These are phyloP conservation scores for Dothistroma pini DNA, from an alignment of 2,329 filamentous ascomycete species.

Conservation along the genomic window DNA sequence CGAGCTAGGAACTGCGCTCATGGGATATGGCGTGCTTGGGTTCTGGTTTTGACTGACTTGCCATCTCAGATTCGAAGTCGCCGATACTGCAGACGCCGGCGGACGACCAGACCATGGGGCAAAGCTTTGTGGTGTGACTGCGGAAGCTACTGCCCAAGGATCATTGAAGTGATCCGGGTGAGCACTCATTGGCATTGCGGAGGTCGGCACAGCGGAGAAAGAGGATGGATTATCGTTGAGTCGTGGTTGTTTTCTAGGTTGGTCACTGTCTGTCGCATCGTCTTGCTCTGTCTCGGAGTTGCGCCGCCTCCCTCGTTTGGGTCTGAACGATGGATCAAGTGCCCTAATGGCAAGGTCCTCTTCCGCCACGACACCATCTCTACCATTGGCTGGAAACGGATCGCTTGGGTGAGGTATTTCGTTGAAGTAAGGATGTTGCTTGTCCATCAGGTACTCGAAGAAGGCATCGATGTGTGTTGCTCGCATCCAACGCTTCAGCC, in stretches of 20 bases:
- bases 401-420: slow-evolving; percentile 65
- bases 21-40: slow-evolving; percentile 60
- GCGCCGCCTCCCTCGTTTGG: slow-evolving; percentile 56
- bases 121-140: slow-evolving; percentile 37
- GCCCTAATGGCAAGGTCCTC: slow-evolving; percentile 86
- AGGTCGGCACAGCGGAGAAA: slow-evolving; percentile 46
- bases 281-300: slow-evolving; percentile 34
- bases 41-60: slow-evolving; percentile 27
- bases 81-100: slow-evolving; percentile 43
- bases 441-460: slow-evolving; percentile 81
- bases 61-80: slow-evolving; percentile 39
- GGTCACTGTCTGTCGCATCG: slow-evolving; percentile 16
- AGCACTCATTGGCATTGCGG: slow-evolving; percentile 50
- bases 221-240: slow-evolving; percentile 10
- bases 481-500: slow-evolving; percentile 93
- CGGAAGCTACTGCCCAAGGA: slow-evolving; percentile 45
- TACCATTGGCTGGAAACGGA: slow-evolving; percentile 60
- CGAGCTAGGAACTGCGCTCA: slow-evolving; percentile 69
- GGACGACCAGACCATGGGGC: slow-evolving; percentile 35
- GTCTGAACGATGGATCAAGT: slow-evolving; percentile 69
- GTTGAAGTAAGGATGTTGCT: slow-evolving; percentile 74
- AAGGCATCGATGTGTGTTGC: slow-evolving; percentile 95
- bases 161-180: slow-evolving; percentile 55
- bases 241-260: slow-evolving; percentile 20
- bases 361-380: slow-evolving; percentile 79